phyloP scores from a whole-genome alignment of 2,329 filamentous ascomycete genomes.

The Ophiognomonia clavigignenti-juglandacearum region DNA sequence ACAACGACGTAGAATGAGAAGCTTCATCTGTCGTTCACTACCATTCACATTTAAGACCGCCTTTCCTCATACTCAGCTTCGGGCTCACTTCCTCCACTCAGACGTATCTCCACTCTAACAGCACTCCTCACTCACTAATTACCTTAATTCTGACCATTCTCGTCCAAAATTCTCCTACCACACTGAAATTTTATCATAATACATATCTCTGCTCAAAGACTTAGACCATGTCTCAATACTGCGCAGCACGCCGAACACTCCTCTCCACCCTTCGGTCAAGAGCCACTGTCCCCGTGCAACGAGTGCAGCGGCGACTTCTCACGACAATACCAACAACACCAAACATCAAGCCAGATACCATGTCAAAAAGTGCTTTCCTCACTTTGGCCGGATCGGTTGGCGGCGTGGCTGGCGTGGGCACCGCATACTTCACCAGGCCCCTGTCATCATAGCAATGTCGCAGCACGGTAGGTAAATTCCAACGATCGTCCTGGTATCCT shows the following conservation, averaged over 20 bases:
- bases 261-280: constrained; percentile 4
- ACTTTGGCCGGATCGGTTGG: not conserved
- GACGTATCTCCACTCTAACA: no score
- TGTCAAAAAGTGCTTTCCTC: constrained; percentile 2
- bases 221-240: constrained; percentile 8
- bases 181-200: no score
- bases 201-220: no score
- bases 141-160: no score
- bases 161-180: no score
- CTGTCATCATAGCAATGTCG: not conserved
- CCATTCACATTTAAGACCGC: no score
- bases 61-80: no score
- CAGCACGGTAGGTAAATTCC: not conserved
- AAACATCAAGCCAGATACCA: not conserved
- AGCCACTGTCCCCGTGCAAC: not conserved
- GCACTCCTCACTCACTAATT: no score
- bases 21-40: no score
- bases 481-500: no score
- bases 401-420: not conserved
- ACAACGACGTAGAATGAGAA: no score
- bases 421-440: constrained; percentile 2
- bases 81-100: no score
- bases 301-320: not conserved
- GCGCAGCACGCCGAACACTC: not conserved
- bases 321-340: not conserved